A percentile compares a stretch with the other conserved stretches of the same genome.
phyloP scores from a whole-genome alignment of 129 eudicot species.

The sunflower (Helianthus annuus) region HanXRQr2.0-SUNRISE NC_035447.2:55464381-55464880 shows the following conservation, averaged over 20 bases:
- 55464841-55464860: constrained; percentile 85
- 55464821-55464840: constrained; percentile 93
- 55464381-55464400: too few relatives aligned
- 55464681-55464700: constrained; percentile 90
- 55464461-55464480: too few relatives aligned
- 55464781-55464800: constrained; percentile 61
- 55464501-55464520: too few relatives aligned
- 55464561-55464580: constrained; percentile 89
- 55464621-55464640: constrained; percentile 82
- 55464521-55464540: constrained; percentile 53
- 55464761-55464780: constrained; percentile 88
- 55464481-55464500: too few relatives aligned
- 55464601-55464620: constrained; percentile 66
- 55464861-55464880: constrained; percentile 95
- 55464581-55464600: constrained; percentile 95
- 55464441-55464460: too few relatives aligned
- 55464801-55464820: constrained; percentile 88
- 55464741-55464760: constrained; percentile 69
- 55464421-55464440: too few relatives aligned
- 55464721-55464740: constrained; percentile 49
- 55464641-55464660: constrained; percentile 81
- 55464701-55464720: constrained; percentile 60
- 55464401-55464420: too few relatives aligned
- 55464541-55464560: constrained; percentile 60
- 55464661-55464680: constrained; percentile 78